Percentiles rank a stretch among this genome's conserved stretches.
These are phyloP conservation scores for Fusarium illudens DNA, from an alignment of 2,329 filamentous ascomycete species.

Conservation along the genomic window DNA sequence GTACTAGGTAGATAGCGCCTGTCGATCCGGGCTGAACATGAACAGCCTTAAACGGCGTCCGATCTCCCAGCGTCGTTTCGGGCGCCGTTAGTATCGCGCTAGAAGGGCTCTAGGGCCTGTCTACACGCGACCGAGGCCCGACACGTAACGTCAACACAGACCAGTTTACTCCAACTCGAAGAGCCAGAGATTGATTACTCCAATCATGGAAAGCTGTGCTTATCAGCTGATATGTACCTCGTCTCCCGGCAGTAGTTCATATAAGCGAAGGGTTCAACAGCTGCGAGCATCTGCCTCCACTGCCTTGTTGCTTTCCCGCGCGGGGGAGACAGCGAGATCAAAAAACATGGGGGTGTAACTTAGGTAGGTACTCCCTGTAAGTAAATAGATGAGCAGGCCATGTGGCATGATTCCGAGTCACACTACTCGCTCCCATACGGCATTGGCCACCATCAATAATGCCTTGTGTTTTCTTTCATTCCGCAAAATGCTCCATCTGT, in stretches of 20 bases:
- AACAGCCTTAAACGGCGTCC: background rate
- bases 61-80: background rate
- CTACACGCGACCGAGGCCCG: background rate
- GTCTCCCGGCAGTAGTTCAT: background rate
- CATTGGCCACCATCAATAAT: background rate
- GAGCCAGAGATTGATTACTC: background rate
- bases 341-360: background rate
- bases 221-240: background rate
- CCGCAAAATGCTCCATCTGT: background rate
- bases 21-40: background rate
- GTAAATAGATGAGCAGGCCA: background rate
- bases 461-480: no score
- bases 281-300: background rate
- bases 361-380: no score
- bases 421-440: background rate
- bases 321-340: background rate
- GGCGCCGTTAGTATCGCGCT: background rate
- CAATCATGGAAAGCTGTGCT: no score
- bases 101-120: no score
- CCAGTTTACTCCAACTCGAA: background rate
- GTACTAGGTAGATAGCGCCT: background rate
- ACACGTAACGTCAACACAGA: background rate
- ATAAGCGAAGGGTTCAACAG: background rate
- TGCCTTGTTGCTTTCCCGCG: background rate
- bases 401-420: background rate